Conservation (phyloP, 768 basidiomycete genomes). For the Gloeopeniophorella convolvens region DNA sequence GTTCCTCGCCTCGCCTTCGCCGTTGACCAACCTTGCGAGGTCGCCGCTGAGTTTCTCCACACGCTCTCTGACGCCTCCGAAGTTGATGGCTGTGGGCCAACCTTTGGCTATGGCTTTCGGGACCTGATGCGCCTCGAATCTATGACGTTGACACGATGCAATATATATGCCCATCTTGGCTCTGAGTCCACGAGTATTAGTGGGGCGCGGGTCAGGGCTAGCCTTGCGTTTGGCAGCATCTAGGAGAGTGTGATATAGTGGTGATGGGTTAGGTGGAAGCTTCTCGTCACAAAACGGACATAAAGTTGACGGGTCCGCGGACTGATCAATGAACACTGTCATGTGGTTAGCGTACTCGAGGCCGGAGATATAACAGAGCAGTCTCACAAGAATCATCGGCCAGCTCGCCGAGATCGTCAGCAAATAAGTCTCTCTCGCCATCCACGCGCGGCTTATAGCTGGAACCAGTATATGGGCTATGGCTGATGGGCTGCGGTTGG, state of each 20-base stretch:
- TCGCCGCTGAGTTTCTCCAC: slow-evolving; percentile 43
- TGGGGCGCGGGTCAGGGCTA: slow-evolving; percentile 51
- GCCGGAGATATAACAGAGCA: not conserved
- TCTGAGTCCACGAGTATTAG: slow-evolving; percentile 59
- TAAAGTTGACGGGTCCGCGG: slow-evolving; percentile 55
- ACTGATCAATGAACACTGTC: slow-evolving; percentile 45
- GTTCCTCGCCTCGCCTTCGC: slow-evolving; percentile 28
- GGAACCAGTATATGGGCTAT: not conserved
- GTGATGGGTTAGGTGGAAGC: slow-evolving; percentile 57
- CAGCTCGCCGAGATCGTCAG: not conserved
- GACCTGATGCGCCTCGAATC: slow-evolving; percentile 65
- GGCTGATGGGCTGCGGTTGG: not conserved
- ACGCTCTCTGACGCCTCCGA: slow-evolving; percentile 45
- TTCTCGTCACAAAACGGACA: slow-evolving; percentile 79
- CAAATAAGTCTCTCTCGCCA: not conserved
- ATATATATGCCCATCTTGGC: slow-evolving; percentile 50
- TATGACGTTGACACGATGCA: slow-evolving; percentile 69
- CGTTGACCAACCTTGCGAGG: slow-evolving; percentile 47
- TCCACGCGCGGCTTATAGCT: not conserved
- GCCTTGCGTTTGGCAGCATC: slow-evolving; percentile 48
- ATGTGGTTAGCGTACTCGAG: not conserved
- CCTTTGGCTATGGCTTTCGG: slow-evolving; percentile 65
- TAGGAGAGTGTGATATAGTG: slow-evolving; percentile 49
- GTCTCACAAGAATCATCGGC: slow-evolving; percentile 19
- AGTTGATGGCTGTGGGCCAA: slow-evolving; percentile 74